Evolutionary conservation across 129 eudicot species (phyloP), one percentile per base, ranked within the genome.

Genomic region (Chrysanthemum lavandulifolium): DNA sequence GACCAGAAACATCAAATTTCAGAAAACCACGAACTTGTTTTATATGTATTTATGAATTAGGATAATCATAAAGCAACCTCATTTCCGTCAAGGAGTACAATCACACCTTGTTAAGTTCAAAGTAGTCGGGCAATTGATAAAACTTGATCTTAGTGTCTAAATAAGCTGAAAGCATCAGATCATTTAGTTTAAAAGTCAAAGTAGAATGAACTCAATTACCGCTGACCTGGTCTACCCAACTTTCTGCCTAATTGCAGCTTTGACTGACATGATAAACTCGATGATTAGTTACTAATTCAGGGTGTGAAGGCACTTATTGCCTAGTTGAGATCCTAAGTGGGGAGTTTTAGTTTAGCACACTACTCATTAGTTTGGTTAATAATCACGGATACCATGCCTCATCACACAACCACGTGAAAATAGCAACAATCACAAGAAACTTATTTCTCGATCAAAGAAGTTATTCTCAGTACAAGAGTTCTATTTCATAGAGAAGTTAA

Each of bases 351-450:
- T 65, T 31, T 52, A 74, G 16, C 16, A 36, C 72, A 33, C 43
- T 29, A 15, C 50, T 50, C 6, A 36, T 36, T 31, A 27, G 62
- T 50, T 61, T 73, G 36, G 48, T 16, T 61, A 61, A 33, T 19
- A 48, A 62, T 45, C 63, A 61, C 4, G 13, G 51, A 21, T 2
- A 11, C 27, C 71, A 62, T 2, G 14, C 29, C 13, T 73, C 52
- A 62, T 62, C 71, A 62, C 71, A 63, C 33, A 18, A 51, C 62
- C 63, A 63, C 63, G 64, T 19, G n/a, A 51, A 15, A 61, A 36
- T 29, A 61, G 70, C 47, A 63, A 29, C 59, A 73, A 11, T 18
- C 13, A 40, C 75, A 71, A 71, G 33, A 33, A 71, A 71, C 33
- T 54, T 55, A 53, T 36, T 12, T 33, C 8, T 36, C 49, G 49